Conservation (phyloP, 345 rosid genomes). For the Turnera subulata region DNA sequence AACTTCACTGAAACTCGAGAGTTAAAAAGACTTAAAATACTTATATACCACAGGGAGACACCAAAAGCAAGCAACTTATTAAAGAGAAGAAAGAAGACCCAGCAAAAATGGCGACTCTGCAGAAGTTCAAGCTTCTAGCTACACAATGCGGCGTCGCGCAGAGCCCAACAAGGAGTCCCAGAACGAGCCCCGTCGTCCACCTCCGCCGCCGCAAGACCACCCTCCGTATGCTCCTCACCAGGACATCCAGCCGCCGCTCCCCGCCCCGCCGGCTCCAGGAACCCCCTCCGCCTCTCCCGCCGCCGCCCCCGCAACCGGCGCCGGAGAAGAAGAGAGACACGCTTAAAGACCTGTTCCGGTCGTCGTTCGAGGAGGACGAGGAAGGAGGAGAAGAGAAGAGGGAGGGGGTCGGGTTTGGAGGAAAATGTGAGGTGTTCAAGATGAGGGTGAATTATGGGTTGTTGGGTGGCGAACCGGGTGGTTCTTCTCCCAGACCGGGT, state of each 20-base stretch:
- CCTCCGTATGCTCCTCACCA: conserved; percentile 65
- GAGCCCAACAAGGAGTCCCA: conserved; percentile 76
- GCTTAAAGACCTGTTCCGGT: conserved; percentile 64
- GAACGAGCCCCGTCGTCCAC: conserved; percentile 70
- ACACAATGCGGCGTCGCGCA: conserved; percentile 77
- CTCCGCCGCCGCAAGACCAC: conserved; percentile 68
- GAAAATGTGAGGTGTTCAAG: conserved; percentile 18
- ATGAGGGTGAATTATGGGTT: conserved; percentile 23
- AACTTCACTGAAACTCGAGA: neutral
- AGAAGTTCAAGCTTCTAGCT: conserved; percentile 76
- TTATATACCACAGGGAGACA: neutral
- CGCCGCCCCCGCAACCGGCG: conserved; percentile 4
- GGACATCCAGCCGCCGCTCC: conserved; percentile 38
- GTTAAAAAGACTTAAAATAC: neutral
- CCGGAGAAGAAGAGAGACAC: conserved; percentile 35
- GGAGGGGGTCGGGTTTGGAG: conserved; percentile 13
- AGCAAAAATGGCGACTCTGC: conserved; percentile 61
- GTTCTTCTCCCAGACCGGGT: conserved; percentile 37
- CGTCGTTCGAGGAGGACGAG: conserved; percentile 28
- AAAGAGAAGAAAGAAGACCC: neutral
- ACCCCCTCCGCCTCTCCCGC: conserved; percentile 5
- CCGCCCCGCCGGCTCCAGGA: conserved; percentile 16
- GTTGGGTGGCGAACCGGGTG: conserved; percentile 25
- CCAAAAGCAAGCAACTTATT: neutral
- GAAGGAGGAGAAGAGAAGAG: conserved; percentile 8